Evolutionary conservation across 2,329 filamentous ascomycete genomes (phyloP).

Genomic region (Paecilomyces variotii): DNA sequence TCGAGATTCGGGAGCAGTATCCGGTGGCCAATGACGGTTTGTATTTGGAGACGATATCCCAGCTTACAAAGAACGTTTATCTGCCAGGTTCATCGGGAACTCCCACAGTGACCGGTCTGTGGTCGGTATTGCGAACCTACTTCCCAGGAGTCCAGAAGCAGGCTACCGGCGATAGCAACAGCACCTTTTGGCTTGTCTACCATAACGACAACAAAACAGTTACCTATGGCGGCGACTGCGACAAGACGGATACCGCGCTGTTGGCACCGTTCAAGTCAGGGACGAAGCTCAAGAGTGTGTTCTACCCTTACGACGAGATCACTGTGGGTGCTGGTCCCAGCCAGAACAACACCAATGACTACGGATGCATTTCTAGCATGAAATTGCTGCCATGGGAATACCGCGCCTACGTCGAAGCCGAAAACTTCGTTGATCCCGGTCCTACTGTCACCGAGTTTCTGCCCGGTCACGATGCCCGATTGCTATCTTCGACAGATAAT

Average conservation of each 20-base stretch:
- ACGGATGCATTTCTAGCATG: background rate
- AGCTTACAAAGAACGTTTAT: conserved; percentile 13
- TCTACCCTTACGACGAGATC: background rate
- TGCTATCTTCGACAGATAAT: background rate
- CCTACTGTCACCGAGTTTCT: background rate
- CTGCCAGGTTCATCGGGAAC: conserved; percentile 40
- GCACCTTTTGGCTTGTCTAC: background rate
- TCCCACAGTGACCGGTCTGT: conserved; percentile 47
- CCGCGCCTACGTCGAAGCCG: background rate
- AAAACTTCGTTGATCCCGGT: background rate
- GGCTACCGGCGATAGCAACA: conserved; percentile 1
- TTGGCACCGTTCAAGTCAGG: background rate
- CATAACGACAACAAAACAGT: background rate
- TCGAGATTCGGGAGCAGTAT: conserved; percentile 44
- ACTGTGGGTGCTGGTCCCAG: background rate
- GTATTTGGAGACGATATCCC: conserved; percentile 9
- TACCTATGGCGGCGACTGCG: background rate
- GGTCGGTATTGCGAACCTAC: conserved; percentile 44
- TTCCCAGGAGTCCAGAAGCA: conserved; percentile 41
- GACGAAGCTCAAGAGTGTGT: background rate
- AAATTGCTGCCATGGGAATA: background rate
- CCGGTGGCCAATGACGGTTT: conserved; percentile 50
- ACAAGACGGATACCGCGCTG: background rate
- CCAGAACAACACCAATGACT: background rate
- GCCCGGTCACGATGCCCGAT: background rate